These are phyloP conservation scores for Naganishia antarctica DNA, from an alignment of 768 basidiomycete genomes.

Conservation along the genomic window DNA sequence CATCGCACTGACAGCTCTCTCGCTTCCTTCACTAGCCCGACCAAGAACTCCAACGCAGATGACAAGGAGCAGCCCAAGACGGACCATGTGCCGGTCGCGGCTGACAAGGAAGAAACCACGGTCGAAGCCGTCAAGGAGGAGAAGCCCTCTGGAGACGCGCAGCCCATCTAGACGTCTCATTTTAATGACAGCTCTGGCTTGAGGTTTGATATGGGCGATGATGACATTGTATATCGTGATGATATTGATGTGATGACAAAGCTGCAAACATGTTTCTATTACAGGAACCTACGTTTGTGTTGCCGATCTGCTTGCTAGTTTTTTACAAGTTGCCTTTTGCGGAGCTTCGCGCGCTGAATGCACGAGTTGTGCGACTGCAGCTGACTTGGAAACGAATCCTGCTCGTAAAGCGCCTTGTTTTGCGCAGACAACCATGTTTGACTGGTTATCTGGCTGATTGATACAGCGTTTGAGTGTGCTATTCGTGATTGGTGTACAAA, in stretches of 20 bases:
- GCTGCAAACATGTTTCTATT: no score
- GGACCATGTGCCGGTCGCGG: conserved; percentile 39
- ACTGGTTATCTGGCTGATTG: no score
- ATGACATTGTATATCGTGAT: conserved; percentile 15
- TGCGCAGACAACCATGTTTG: no score
- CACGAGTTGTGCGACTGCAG: no score
- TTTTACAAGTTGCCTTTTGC: no score
- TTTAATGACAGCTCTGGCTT: background rate
- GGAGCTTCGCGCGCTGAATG: no score
- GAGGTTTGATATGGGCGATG: background rate
- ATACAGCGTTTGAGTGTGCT: no score
- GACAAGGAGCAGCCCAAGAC: conserved; percentile 26
- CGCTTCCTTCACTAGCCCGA: background rate
- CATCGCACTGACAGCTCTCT: background rate
- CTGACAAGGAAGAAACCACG: conserved; percentile 38
- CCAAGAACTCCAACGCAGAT: conserved; percentile 5
- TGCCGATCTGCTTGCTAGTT: no score
- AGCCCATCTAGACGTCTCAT: conserved; percentile 3
- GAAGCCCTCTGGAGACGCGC: conserved; percentile 19
- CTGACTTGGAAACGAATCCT: no score
- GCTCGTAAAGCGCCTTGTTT: no score
- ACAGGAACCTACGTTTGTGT: no score
- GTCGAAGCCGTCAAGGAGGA: conserved; percentile 21
- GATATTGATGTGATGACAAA: conserved; percentile 4
- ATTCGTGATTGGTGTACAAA: no score